A percentile compares a stretch with the other conserved stretches of the same genome.
Evolutionary conservation across 2,329 filamentous ascomycete species (phyloP).

Genomic region (Mycogone perniciosa): DNA sequence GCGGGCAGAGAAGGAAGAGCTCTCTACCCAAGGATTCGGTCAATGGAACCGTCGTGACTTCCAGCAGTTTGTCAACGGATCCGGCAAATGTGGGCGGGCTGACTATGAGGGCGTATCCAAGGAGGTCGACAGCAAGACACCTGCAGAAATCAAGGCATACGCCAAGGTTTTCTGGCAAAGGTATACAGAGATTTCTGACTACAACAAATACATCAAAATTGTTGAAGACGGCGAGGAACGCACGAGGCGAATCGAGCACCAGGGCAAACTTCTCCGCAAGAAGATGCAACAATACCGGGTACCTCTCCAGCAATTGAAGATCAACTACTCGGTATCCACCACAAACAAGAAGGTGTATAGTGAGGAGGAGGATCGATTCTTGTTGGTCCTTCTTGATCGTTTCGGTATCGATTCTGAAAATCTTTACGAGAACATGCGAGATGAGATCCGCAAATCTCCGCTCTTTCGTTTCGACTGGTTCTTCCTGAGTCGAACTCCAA

Average conservation of each 20-base stretch:
- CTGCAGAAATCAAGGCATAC: conserved; percentile 81
- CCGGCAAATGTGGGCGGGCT: conserved; percentile 81
- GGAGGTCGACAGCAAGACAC: conserved; percentile 86
- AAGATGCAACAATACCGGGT: conserved; percentile 98
- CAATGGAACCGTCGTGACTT: conserved; percentile 98
- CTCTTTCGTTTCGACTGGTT: conserved; percentile 99
- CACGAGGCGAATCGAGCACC: conserved; percentile 79
- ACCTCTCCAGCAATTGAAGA: conserved; percentile 92
- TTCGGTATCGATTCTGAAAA: conserved; percentile 86
- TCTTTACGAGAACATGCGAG: conserved; percentile 90
- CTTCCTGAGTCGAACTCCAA: conserved; percentile 88
- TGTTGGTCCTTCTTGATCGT: conserved; percentile 87
- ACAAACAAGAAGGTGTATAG: conserved; percentile 99
- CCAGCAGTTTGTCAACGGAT: conserved; percentile 95
- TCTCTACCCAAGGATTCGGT: conserved; percentile 80
- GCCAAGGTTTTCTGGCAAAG: conserved; percentile 96
- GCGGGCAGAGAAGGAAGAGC: conserved; percentile 72
- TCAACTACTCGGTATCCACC: conserved; percentile 97
- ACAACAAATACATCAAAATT: conserved; percentile 77
- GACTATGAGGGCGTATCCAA: conserved; percentile 80
- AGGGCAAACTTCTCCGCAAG: conserved; percentile 86
- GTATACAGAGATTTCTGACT: conserved; percentile 84
- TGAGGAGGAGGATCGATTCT: conserved; percentile 93
- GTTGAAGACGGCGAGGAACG: conserved; percentile 93
- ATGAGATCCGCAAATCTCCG: conserved; percentile 90